These are phyloP conservation scores for Aureobasidium sp. DNA, from an alignment of 2,329 filamentous ascomycete genomes.

Conservation along the genomic window DNA sequence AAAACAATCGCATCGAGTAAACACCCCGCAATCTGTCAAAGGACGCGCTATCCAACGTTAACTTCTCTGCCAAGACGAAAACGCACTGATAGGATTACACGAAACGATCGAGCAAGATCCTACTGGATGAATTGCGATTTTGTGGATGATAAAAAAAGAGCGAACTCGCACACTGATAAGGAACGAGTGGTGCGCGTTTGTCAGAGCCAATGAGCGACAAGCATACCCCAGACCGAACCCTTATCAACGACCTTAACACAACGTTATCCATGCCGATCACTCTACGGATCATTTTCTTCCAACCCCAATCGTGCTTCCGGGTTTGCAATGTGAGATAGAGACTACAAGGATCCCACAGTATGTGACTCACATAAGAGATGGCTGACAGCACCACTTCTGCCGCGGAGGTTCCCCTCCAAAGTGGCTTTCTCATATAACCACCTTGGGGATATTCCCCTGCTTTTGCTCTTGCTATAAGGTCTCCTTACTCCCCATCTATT, in stretches of 20 bases:
- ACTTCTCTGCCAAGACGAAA: not conserved
- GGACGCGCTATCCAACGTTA: not conserved
- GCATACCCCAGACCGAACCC: not conserved
- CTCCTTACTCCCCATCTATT: not conserved
- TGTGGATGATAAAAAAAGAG: not conserved
- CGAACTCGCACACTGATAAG: conserved; percentile 3
- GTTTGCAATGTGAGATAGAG: not conserved
- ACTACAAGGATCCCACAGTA: not conserved
- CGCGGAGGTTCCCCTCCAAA: not conserved
- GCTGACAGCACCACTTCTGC: not conserved
- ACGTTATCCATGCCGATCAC: conserved; percentile 5
- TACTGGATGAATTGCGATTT: not conserved
- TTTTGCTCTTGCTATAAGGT: not conserved
- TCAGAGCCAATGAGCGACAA: conserved; percentile 12
- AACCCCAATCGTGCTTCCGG: not conserved
- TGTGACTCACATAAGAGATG: not conserved
- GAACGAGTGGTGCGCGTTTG: conserved; percentile 1
- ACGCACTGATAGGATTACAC: not conserved
- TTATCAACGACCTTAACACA: not conserved
- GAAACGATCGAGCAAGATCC: conserved; percentile 5
- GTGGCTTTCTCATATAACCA: not conserved
- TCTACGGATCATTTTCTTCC: not conserved
- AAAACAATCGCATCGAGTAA: conserved; percentile 11
- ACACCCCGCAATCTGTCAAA: conserved; percentile 8
- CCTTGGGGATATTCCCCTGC: not conserved